Percentiles rank a stretch among this genome's conserved stretches.
Conservation (phyloP, 306 rosid genomes). For the Adenanthera pavonina region DNA sequence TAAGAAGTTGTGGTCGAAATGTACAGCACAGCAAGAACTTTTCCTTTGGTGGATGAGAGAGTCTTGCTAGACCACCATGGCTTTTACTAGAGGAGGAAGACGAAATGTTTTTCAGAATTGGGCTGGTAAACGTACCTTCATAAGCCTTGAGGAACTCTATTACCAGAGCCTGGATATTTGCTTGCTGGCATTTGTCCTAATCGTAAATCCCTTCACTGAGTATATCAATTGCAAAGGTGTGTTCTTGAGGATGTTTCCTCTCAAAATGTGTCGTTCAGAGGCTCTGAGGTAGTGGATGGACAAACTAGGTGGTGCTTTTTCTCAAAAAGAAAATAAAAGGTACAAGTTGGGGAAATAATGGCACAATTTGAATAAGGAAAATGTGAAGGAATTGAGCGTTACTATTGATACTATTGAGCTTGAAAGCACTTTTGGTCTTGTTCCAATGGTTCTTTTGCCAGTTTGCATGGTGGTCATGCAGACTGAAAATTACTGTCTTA, state of each 20-base stretch:
- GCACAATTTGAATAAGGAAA: neutral
- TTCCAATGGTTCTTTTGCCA: neutral
- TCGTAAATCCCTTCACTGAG: neutral
- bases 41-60: neutral
- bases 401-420: neutral
- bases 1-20: neutral
- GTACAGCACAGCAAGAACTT: neutral
- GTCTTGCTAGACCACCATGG: neutral
- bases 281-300: neutral
- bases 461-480: neutral
- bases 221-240: neutral
- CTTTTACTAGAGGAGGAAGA: neutral
- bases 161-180: neutral
- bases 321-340: neutral
- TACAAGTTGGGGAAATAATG: neutral
- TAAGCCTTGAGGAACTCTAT: neutral
- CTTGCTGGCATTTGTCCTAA: neutral
- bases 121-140: neutral
- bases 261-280: neutral
- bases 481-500: neutral
- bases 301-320: neutral
- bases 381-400: neutral
- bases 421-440: neutral
- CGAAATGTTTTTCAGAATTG: neutral
- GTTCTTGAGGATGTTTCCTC: neutral